Evolutionary conservation across 2,329 filamentous ascomycete genomes (phyloP).

Genomic region (Fusarium tuaranense): DNA sequence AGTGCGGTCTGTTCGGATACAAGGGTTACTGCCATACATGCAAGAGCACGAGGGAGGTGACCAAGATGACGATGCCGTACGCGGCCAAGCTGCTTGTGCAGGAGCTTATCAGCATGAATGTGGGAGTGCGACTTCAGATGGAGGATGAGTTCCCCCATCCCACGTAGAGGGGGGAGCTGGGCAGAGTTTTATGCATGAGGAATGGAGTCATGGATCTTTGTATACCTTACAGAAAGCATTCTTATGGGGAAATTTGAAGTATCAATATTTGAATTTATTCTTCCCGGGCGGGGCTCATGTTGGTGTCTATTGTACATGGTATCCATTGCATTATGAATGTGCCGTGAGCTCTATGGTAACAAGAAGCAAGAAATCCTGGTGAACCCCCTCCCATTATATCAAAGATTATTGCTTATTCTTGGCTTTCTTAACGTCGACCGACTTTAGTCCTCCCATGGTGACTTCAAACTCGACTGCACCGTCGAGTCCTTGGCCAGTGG

Average conservation of each 20-base stretch:
- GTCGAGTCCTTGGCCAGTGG: constrained; percentile 60
- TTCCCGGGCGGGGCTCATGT: background rate
- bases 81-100: constrained; percentile 96
- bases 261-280: constrained; percentile 22
- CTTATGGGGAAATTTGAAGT: constrained; percentile 21
- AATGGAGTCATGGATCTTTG: constrained; percentile 33
- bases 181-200: constrained; percentile 27
- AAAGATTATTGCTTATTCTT: constrained; percentile 4
- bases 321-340: background rate
- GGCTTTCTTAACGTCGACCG: constrained; percentile 33
- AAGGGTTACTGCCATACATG: constrained; percentile 95
- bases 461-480: constrained; percentile 80
- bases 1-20: constrained; percentile 95
- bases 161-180: constrained; percentile 42
- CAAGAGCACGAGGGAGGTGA: constrained; percentile 84
- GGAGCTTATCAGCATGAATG: constrained; percentile 98
- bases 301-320: constrained; percentile 5
- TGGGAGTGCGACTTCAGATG: constrained; percentile 90
- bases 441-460: constrained; percentile 70
- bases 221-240: constrained; percentile 34
- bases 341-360: background rate
- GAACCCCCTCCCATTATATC: too few relatives aligned
- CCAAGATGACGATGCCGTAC: constrained; percentile 96
- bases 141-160: constrained; percentile 92
- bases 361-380: background rate